Conservation (phyloP, 305 asterid genomes). For the Fraxinus dipetala region DNA sequence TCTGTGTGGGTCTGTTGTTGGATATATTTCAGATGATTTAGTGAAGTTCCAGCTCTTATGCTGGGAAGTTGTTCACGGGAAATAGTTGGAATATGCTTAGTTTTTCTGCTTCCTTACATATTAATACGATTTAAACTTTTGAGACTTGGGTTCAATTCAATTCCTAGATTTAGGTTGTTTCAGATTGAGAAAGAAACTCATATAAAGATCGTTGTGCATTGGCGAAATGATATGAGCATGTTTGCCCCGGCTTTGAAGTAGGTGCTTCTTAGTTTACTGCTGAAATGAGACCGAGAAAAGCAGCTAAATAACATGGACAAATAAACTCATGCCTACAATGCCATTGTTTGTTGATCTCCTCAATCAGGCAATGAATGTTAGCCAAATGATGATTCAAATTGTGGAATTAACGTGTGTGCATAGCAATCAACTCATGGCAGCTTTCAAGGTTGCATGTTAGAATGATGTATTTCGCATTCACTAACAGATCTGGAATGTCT, state of each 20-base stretch:
- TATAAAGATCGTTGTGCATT: neutral
- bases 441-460: neutral
- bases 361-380: conserved; percentile 14
- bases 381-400: conserved; percentile 8
- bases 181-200: conserved; percentile 9
- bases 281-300: neutral
- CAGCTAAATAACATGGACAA: neutral
- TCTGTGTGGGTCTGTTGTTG: neutral
- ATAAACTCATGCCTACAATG: neutral
- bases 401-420: neutral
- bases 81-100: neutral
- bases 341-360: conserved; percentile 13
- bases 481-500: neutral
- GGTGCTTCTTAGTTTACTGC: neutral
- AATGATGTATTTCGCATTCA: neutral
- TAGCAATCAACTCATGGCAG: neutral
- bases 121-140: neutral
- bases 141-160: conserved; percentile 16
- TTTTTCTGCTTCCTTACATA: neutral
- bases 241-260: neutral
- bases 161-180: neutral
- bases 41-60: conserved; percentile 8
- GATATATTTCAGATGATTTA: conserved; percentile 12
- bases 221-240: neutral
- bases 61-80: neutral